Base-by-base conservation (phyloP, 176 grass and related monocot genomes). In the Cymbopogon citratus region DNA sequence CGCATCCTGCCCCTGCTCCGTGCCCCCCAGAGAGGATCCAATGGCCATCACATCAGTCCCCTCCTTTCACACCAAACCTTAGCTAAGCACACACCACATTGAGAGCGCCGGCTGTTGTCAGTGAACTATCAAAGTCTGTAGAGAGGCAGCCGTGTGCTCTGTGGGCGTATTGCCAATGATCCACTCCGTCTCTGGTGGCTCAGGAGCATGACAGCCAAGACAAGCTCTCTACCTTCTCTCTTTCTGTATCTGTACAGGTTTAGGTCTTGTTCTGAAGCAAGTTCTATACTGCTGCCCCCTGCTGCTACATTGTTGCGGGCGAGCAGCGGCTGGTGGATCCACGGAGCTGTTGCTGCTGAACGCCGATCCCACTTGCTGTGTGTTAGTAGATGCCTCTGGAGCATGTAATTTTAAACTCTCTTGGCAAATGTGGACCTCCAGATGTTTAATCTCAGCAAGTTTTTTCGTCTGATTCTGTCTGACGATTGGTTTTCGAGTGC, bases 31-130 rank as follows among this genome's bases (percentile, higher is more conserved):
- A 98, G 83, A 92, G 80, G 77, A 81, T 95, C 27, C 80, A 19
- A 12, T 95, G 92, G 92, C 96, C 96, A 9, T 88, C 92, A 13
- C 96, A 98, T 39, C 76, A 85, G 60, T 69, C 78, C 2, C 62
- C 31, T 68, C 75, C 81, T 72, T 85, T 89, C 7, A 19, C 31
- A 0, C 87, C 85, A 21, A 77, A 85, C 63, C 66, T 66, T 23
- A 75, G 69, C n/a, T 94, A 92, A 90, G 9, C n/a, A 15, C 67
- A 23, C 24, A 72, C 24, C 18, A 13, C 25, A 19, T 28, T 12
- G 52, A 73, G 71, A 25, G 33, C 0, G 1, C n/a, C n/a, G n/a
- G 25, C 8, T 52, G 69, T 16, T 5, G 40, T n/a, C 54, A 59
- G 68, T 16, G 41, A 59, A 24, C 71, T 34, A 65, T 14, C 13